Base-by-base conservation (phyloP, 768 basidiomycete genomes). In the Mrakia hoshinonis region DNA sequence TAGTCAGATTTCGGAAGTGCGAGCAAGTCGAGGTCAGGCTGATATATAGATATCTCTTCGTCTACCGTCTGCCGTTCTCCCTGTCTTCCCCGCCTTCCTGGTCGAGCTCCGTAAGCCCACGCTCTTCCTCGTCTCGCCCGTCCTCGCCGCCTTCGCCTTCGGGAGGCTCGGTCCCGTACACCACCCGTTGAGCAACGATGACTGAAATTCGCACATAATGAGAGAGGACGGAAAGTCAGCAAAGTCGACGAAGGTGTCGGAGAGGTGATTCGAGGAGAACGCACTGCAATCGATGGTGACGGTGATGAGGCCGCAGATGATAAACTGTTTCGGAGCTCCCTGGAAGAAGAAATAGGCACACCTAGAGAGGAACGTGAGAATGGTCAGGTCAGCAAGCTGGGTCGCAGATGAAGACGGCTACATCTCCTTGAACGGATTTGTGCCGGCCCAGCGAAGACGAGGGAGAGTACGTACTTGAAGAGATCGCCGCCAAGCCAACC, bases 401-500 rank as follows among this genome's bases (percentile, higher is more conserved):
- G n/a, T n/a, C n/a, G n/a, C n/a, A n/a, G n/a, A n/a, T n/a, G n/a
- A n/a, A n/a, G n/a, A n/a, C n/a, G n/a, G n/a, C n/a, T n/a, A n/a
- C n/a, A n/a, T n/a, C n/a, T n/a, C n/a, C n/a, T n/a, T n/a, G n/a
- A n/a, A n/a, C n/a, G n/a, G n/a, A n/a, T 20, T 15, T 24, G 38
- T 13, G n/a, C 22, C 24, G 12, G 26, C 20, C 34, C 52, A 58
- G 52, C 9, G 58, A 20, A 4, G n/a, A 15, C 3, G 3, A 26
- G 38, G 22, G 46, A 49, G 39, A 11, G 38, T 4, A 43, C 58
- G 26, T 11, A 67, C 66, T 72, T 72, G 66, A 60, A 72, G 36
- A 72, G 24, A 39, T 72, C 71, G 20, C 71, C 71, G n/a, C 65
- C 67, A 9, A 68, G 49, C 71, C 71, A 72, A 29, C 70, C 70